Percentiles rank a stretch among this genome's conserved stretches.
These are phyloP conservation scores for Drosera capensis DNA, from an alignment of 148 eudicot genomes.

Conservation along the genomic window DNA sequence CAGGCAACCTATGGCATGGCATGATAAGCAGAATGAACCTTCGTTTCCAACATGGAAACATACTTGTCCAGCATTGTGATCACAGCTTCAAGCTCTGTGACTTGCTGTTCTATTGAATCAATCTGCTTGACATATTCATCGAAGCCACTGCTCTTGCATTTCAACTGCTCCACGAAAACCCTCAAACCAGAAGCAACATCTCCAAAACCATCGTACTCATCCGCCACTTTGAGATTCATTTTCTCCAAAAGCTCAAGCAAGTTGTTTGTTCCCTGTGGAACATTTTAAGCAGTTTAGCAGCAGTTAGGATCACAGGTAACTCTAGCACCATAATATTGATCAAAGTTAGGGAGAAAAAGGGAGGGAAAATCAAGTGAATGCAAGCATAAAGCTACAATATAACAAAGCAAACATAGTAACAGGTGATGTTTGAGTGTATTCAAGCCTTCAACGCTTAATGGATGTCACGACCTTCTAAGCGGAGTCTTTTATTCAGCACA, in stretches of 20 bases:
- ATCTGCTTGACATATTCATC: slow-evolving; percentile 77
- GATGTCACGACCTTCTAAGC: too few species aligned
- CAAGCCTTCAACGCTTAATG: too few species aligned
- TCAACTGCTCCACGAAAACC: slow-evolving; percentile 84
- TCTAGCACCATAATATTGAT: too few species aligned
- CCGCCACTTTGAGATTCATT: slow-evolving; percentile 85
- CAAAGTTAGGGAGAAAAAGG: too few species aligned
- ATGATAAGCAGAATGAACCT: slow-evolving; percentile 49
- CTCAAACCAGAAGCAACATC: slow-evolving; percentile 87
- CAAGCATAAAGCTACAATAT: too few species aligned
- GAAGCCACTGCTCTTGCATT: slow-evolving; percentile 55
- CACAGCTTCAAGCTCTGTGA: slow-evolving; percentile 86
- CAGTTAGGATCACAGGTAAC: too few species aligned
- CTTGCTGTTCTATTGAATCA: slow-evolving; percentile 76
- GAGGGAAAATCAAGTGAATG: too few species aligned
- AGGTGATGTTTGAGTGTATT: too few species aligned
- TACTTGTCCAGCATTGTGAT: slow-evolving; percentile 79
- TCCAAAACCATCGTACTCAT: slow-evolving; percentile 74
- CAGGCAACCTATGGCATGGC: slow-evolving; percentile 31
- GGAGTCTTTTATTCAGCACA: too few species aligned
- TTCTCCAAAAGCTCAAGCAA: slow-evolving; percentile 68
- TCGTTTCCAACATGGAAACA: slow-evolving; percentile 58
- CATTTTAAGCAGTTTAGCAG: slow-evolving; percentile 2
- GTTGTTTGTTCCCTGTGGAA: slow-evolving; percentile 59
- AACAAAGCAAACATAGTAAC: too few species aligned